Evolutionary conservation across 352 stramenopile species (phyloP), one percentile per base, ranked within the genome.

Genomic region (Aphanomyces stellatus): DNA sequence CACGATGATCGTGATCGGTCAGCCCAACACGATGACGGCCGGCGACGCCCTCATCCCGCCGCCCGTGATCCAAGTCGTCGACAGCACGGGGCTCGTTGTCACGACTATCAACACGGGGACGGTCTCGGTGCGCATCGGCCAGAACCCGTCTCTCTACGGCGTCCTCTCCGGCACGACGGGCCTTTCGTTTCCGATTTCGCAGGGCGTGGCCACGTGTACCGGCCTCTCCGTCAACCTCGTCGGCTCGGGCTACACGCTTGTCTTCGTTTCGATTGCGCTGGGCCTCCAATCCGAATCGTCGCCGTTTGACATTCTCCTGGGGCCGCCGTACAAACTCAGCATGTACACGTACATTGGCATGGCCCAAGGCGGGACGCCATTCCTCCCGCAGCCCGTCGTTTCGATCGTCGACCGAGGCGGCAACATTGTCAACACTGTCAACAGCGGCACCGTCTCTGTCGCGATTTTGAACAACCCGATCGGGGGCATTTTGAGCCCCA

Each of bases 361-460:
- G 2, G 85, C 88, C 4, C 91, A 80, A 43, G 83, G 87, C 60
- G 88, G 88, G 2, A 87, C 75, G 10, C 69, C 80, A 0, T 94
- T 96, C 63, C 71, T 79, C 24, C 87, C 87, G 1, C 87, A 95
- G 59, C 87, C 88, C 7, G 71, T 73, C n/a, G 80, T 80, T 2
- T 81, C 72, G 24, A 79, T 96, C 19, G 85, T 96, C 5, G 87
- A 96, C 62, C 79, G 76, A 55, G 86, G 86, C 25, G 86, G 83
- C 2, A 93, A 95, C 63, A 51, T 81, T 17, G 82, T 93, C 31
- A 62, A 67, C 2, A 53, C 63, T 11, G 61, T 78, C 27, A 87
- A 68, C 25, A 64, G 78, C 24, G 83, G 83, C 15, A 84, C 73
- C 0, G 75, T 89, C 25, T 80, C 78, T 0, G 69, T 95, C 27